phyloP scores from a whole-genome alignment of 2,329 filamentous ascomycete genomes.

The Neofusicoccum cordaticola region DNA sequence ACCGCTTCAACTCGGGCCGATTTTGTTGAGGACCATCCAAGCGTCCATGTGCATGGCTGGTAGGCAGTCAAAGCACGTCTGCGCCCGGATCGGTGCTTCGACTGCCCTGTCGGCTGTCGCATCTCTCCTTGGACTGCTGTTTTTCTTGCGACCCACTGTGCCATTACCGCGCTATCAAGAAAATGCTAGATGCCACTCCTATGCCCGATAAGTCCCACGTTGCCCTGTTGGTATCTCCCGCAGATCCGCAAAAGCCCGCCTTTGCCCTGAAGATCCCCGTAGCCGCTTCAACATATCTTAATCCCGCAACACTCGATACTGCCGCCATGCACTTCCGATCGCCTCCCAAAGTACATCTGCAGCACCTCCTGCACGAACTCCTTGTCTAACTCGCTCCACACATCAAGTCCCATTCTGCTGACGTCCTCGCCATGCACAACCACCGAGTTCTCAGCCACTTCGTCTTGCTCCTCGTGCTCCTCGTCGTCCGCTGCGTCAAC shows the following conservation, averaged over 20 bases:
- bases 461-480: slow-evolving; percentile 39
- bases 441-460: slow-evolving; percentile 34
- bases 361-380: slow-evolving; percentile 64
- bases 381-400: slow-evolving; percentile 71
- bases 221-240: background rate
- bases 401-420: slow-evolving; percentile 70
- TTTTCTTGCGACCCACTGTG: background rate
- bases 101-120: no score
- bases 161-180: background rate
- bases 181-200: background rate
- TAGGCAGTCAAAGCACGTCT: no score
- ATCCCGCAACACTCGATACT: slow-evolving; percentile 74
- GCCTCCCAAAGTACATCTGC: slow-evolving; percentile 63
- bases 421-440: slow-evolving; percentile 64
- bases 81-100: no score
- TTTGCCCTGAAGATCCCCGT: background rate
- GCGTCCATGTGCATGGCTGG: no score
- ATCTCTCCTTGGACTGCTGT: no score
- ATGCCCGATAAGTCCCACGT: background rate
- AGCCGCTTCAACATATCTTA: slow-evolving; percentile 56
- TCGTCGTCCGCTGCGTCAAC: slow-evolving; percentile 50
- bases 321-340: slow-evolving; percentile 63
- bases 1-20: no score
- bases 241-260: background rate
- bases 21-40: no score